Conservation (phyloP, 805 yeast genomes). For the Pichia phayaonensis region DNA sequence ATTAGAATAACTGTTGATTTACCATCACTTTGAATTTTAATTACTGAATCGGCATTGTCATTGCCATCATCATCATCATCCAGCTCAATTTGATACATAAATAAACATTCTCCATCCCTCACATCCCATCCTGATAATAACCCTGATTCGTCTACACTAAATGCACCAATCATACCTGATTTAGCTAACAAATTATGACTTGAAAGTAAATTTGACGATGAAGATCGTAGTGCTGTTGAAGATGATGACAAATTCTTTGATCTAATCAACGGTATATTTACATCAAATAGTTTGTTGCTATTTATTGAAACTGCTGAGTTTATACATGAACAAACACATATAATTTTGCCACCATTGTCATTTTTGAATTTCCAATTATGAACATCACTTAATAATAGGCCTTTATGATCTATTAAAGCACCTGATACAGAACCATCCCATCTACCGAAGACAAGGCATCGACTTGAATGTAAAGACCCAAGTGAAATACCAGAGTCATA, state of each 20-base stretch:
- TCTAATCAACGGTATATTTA: not conserved
- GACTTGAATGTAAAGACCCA: conserved; percentile 12
- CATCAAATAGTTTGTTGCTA: not conserved
- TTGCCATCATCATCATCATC: not conserved
- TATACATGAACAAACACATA: conserved; percentile 8
- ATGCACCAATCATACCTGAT: conserved; percentile 23
- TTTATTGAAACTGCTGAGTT: conserved; percentile 1
- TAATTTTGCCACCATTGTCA: conserved; percentile 2
- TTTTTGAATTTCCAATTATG: conserved; percentile 2
- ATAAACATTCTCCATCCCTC: conserved; percentile 12
- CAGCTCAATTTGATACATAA: not conserved
- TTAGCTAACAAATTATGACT: conserved; percentile 20
- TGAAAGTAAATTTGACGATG: not conserved
- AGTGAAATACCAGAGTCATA: conserved; percentile 17
- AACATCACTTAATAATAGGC: conserved; percentile 9
- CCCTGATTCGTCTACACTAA: conserved; percentile 27
- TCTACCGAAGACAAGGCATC: conserved; percentile 25
- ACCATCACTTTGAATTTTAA: conserved; percentile 25
- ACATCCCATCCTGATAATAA: conserved; percentile 28
- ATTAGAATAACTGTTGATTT: conserved; percentile 20
- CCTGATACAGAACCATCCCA: conserved; percentile 30
- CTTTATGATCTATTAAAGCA: conserved; percentile 18
- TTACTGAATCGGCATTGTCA: conserved; percentile 5
- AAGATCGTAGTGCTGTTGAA: not conserved
- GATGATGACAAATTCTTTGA: not conserved